These are phyloP conservation scores for Leishmania arabica DNA, from an alignment of 208 protist species.

Conservation along the genomic window DNA sequence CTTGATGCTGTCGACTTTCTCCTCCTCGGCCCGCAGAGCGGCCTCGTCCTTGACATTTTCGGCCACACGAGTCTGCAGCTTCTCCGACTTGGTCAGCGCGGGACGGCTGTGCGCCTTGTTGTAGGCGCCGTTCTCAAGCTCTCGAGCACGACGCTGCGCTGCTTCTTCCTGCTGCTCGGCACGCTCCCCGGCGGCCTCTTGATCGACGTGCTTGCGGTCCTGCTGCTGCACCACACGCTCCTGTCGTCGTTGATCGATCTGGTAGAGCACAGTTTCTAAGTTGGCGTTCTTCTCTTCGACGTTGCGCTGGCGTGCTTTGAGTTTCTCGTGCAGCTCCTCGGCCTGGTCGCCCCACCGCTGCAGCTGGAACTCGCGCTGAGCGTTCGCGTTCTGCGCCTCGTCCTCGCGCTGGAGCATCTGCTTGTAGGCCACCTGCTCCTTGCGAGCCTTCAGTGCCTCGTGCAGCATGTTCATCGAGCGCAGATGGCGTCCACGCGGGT, in stretches of 20 bases:
- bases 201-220: constrained; percentile 30
- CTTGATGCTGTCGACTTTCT: constrained; percentile 42
- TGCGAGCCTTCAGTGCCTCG: constrained; percentile 63
- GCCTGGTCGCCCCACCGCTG: constrained; percentile 49
- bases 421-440: constrained; percentile 73
- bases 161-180: constrained; percentile 55
- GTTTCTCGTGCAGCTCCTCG: constrained; percentile 51
- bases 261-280: constrained; percentile 65
- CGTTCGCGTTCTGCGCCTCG: constrained; percentile 24
- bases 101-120: constrained; percentile 47
- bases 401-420: constrained; percentile 36
- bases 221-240: constrained; percentile 42
- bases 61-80: constrained; percentile 44
- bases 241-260: constrained; percentile 56
- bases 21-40: constrained; percentile 40
- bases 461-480: constrained; percentile 62
- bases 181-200: constrained; percentile 64
- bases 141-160: constrained; percentile 27
- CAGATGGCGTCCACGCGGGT: constrained; percentile 72
- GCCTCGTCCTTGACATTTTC: constrained; percentile 36
- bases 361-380: constrained; percentile 40
- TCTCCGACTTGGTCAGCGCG: constrained; percentile 46
- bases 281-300: constrained; percentile 76
- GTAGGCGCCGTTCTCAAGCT: constrained; percentile 42
- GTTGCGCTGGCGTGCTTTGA: constrained; percentile 51